Evolutionary conservation across 345 rosid genomes (phyloP).

Genomic region (Salix suchowensis): DNA sequence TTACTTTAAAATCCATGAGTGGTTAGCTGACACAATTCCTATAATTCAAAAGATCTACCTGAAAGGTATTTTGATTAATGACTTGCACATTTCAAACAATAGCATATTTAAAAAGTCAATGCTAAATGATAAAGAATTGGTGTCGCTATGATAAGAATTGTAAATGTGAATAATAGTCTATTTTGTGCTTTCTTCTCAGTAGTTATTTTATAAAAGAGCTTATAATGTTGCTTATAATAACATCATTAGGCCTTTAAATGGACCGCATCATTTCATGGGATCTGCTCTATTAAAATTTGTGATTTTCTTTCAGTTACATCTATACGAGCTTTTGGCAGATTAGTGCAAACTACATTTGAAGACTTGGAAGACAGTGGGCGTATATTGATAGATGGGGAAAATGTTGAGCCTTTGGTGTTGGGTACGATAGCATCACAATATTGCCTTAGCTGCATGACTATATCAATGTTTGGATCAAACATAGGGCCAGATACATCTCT

Average conservation of each 20-base stretch:
- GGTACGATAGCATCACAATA: constrained; percentile 93
- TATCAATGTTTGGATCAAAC: constrained; percentile 96
- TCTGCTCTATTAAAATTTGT: neutral
- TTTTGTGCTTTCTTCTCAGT: no score
- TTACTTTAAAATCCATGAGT: no score
- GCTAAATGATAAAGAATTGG: neutral
- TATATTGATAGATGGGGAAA: constrained; percentile 66
- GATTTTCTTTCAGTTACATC: no score
- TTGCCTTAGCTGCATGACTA: constrained; percentile 87
- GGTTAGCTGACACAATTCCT: no score
- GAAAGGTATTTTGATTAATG: no score
- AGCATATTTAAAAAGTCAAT: neutral
- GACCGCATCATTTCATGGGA: no score
- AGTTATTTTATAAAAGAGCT: no score
- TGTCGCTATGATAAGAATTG: neutral
- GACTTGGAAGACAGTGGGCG: constrained; percentile 98
- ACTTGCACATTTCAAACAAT: no score
- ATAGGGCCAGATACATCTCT: constrained; percentile 87
- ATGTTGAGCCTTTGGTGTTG: constrained; percentile 78
- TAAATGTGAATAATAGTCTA: neutral
- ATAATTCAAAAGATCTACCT: no score
- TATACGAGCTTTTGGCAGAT: constrained; percentile 38
- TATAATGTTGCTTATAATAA: no score
- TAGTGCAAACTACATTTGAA: constrained; percentile 88
- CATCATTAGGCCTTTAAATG: no score